phyloP scores from a whole-genome alignment of 1,284 basidiomycete species.

The Kwoniella shivajii region DNA sequence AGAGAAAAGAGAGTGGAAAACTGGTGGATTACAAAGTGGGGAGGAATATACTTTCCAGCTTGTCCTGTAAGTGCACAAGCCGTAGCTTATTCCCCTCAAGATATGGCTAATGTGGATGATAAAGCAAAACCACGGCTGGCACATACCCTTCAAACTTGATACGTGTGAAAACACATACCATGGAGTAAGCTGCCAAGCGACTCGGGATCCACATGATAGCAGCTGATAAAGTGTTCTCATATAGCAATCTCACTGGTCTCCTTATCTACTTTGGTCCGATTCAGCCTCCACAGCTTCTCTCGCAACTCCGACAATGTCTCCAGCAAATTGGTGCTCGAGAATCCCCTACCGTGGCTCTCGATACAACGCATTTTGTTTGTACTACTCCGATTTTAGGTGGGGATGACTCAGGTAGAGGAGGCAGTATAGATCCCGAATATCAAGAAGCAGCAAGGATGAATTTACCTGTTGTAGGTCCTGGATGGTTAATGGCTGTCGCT shows the following conservation, averaged over 20 bases:
- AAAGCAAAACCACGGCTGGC: constrained; percentile 78
- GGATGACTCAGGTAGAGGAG: constrained; percentile 55
- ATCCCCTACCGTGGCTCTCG: constrained; percentile 91
- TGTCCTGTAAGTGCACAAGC: constrained; percentile 62
- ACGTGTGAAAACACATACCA: constrained; percentile 82
- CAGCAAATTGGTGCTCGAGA: constrained; percentile 81
- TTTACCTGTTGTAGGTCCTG: constrained; percentile 85
- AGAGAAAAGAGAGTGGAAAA: constrained; percentile 61
- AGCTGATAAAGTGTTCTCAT: not conserved
- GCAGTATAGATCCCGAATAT: constrained; percentile 69
- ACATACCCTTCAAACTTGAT: constrained; percentile 81
- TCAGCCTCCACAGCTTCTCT: constrained; percentile 70
- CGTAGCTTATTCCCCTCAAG: not conserved
- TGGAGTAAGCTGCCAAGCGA: constrained; percentile 56
- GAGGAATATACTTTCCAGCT: constrained; percentile 92
- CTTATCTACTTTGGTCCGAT: constrained; percentile 89
- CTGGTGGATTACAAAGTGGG: constrained; percentile 83
- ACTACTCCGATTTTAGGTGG: constrained; percentile 72
- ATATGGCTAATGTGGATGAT: not conserved
- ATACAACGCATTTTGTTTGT: constrained; percentile 95
- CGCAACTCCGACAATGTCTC: constrained; percentile 75
- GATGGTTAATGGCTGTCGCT: constrained; percentile 85
- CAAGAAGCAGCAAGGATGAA: constrained; percentile 86
- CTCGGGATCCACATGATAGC: not conserved
- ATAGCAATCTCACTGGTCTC: constrained; percentile 83